Evolutionary conservation across 1,284 basidiomycete species (phyloP), one percentile per base, ranked within the genome.

Genomic region (Leccinum variabile): DNA sequence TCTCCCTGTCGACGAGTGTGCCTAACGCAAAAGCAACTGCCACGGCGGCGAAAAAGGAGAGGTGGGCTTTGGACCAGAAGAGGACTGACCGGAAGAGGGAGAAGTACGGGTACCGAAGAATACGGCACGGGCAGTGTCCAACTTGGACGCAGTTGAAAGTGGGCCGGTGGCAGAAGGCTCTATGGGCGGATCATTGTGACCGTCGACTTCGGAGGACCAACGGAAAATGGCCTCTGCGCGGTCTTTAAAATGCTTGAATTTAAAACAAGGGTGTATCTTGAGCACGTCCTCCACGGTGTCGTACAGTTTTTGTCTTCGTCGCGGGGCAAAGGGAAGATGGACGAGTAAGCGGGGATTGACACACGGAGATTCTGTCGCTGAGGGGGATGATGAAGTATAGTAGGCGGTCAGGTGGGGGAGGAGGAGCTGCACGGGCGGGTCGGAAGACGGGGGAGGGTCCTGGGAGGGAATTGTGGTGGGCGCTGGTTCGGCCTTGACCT

Each of bases 1-100:
- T 62, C 55, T 76, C 74, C 66, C 68, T 70, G 2, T 76, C 74
- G 4, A 76, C 65, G 62, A 82, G 76, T 22, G 82, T 80, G 50
- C 87, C 87, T 57, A 89, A 70, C 4, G 87, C 87, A 52, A 87
- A 79, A 1, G 81, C 80, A 1, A 81, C 82, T 54, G 81, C 79
- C 25, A 82, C 80, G 2, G 81, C 78, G 1, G 85, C 82, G 65
- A 88, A 88, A 73, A 89, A 86, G 59, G 82, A 80, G 53, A 89
- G 72, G 82, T 80, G 11, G 83, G 80, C 46, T 74, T 76, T 28
- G 76, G 69, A 32, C 69, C 44, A 25, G 60, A 2, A 5, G 39
- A 13, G 54, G 55, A 59, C 55, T 66, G 69, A 64, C 56, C 39
- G 0, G 64, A 61, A 18, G 63, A 46, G 11, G 68, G 61, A 16